Conservation (phyloP, 163 green algal genomes). For the Picocystis sp. region DNA sequence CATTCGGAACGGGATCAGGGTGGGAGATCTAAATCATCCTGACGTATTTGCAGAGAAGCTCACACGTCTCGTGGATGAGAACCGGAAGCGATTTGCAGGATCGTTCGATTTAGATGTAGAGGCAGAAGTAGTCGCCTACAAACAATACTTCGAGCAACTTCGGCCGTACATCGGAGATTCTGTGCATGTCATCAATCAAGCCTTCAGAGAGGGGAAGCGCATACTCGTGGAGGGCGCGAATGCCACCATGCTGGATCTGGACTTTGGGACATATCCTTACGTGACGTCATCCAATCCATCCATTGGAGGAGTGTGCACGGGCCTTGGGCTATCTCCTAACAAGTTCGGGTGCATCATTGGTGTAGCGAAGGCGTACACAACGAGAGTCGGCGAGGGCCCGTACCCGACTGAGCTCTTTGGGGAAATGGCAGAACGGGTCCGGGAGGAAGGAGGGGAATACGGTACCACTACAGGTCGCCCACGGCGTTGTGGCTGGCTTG, state of each 20-base stretch:
- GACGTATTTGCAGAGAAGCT: constrained; percentile 52
- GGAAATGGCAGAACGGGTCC: constrained; percentile 69
- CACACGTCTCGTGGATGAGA: constrained; percentile 51
- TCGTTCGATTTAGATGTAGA: constrained; percentile 72
- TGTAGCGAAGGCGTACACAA: constrained; percentile 99
- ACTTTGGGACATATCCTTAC: constrained; percentile 98
- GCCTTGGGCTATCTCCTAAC: constrained; percentile 77
- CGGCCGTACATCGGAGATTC: constrained; percentile 46
- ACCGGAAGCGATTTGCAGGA: constrained; percentile 49
- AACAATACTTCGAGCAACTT: constrained; percentile 14
- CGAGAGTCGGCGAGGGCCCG: constrained; percentile 83
- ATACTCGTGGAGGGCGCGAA: constrained; percentile 97
- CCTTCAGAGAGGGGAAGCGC: constrained; percentile 32
- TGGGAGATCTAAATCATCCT: constrained; percentile 61
- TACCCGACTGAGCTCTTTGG: constrained; percentile 95
- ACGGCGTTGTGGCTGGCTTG: constrained; percentile 88
- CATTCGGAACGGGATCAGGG: constrained; percentile 79
- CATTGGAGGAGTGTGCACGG: constrained; percentile 69
- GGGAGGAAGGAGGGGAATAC: constrained; percentile 76
- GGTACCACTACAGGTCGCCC: constrained; percentile 94
- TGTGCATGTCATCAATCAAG: constrained; percentile 60
- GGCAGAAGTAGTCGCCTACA: constrained; percentile 68
- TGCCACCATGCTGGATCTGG: constrained; percentile 97
- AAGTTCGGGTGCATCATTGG: constrained; percentile 78
- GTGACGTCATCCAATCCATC: constrained; percentile 87